Conservation (phyloP, 2,329 filamentous ascomycete genomes). For the Sporothrix curviconia region DNA sequence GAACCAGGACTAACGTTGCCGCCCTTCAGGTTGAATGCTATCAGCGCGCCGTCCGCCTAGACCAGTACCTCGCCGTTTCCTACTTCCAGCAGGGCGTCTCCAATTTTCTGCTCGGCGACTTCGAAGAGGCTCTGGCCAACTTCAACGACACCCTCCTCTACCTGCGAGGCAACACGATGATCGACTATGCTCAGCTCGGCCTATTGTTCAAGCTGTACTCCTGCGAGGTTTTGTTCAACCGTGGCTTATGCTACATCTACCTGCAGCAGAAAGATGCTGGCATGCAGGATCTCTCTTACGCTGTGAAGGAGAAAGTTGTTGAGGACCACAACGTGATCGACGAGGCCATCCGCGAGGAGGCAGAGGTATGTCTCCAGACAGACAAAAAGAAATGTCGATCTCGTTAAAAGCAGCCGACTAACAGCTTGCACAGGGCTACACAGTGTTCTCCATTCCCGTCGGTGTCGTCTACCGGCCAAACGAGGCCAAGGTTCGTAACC, state of each 20-base stretch:
- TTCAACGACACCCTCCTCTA: slow-evolving; percentile 98
- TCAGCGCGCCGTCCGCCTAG: slow-evolving; percentile 80
- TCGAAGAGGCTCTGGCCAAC: slow-evolving; percentile 93
- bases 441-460: slow-evolving; percentile 95
- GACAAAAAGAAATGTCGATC: not conserved
- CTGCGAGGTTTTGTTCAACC: slow-evolving; percentile 95
- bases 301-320: slow-evolving; percentile 91
- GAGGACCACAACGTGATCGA: slow-evolving; percentile 97
- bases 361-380: slow-evolving; percentile 57
- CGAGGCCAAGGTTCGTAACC: slow-evolving; percentile 94
- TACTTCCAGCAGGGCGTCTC: slow-evolving; percentile 99
- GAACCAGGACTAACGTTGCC: not conserved
- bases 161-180: slow-evolving; percentile 89
- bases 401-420: not conserved
- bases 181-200: slow-evolving; percentile 94
- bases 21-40: slow-evolving; percentile 77
- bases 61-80: slow-evolving; percentile 92
- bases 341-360: slow-evolving; percentile 87
- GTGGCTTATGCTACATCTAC: slow-evolving; percentile 95
- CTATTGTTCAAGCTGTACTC: slow-evolving; percentile 95
- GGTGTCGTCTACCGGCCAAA: slow-evolving; percentile 93
- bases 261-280: slow-evolving; percentile 85
- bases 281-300: slow-evolving; percentile 83
- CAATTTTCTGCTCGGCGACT: slow-evolving; percentile 94
- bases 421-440: slow-evolving; percentile 64